Conservation (phyloP, 164 flowering plant genomes). For the Magnolia sinica region DNA sequence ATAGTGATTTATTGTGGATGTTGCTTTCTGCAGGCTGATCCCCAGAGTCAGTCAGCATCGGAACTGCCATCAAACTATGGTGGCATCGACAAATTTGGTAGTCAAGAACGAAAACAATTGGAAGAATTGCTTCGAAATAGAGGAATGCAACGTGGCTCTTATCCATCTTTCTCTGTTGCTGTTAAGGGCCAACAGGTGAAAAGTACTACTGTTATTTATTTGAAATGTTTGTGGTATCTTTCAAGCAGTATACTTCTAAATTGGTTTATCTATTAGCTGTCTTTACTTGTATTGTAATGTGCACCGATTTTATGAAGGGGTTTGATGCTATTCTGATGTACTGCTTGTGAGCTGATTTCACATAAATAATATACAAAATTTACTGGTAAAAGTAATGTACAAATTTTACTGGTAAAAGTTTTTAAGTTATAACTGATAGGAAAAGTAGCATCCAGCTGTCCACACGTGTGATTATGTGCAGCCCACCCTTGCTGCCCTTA, state of each 20-base stretch:
- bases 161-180: conserved; percentile 72
- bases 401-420: too few relatives aligned
- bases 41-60: conserved; percentile 33
- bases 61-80: conserved; percentile 35
- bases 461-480: too few relatives aligned
- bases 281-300: background rate
- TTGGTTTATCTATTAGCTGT: too few relatives aligned
- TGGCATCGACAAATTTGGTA: conserved; percentile 58
- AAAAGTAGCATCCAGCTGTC: too few relatives aligned
- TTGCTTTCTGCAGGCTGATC: conserved; percentile 36
- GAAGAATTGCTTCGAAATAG: conserved; percentile 64
- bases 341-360: background rate
- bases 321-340: background rate
- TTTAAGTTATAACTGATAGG: too few relatives aligned
- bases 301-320: background rate
- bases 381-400: too few relatives aligned
- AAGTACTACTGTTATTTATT: background rate
- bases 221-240: background rate
- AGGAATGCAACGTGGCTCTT: conserved; percentile 58
- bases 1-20: conserved; percentile 10
- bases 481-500: too few relatives aligned
- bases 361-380: background rate
- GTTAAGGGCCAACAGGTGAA: conserved; percentile 86
- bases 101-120: conserved; percentile 52
- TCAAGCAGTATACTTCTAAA: background rate